Base-by-base conservation (phyloP, 306 rosid genomes). In the Castanopsis chinensis region DNA sequence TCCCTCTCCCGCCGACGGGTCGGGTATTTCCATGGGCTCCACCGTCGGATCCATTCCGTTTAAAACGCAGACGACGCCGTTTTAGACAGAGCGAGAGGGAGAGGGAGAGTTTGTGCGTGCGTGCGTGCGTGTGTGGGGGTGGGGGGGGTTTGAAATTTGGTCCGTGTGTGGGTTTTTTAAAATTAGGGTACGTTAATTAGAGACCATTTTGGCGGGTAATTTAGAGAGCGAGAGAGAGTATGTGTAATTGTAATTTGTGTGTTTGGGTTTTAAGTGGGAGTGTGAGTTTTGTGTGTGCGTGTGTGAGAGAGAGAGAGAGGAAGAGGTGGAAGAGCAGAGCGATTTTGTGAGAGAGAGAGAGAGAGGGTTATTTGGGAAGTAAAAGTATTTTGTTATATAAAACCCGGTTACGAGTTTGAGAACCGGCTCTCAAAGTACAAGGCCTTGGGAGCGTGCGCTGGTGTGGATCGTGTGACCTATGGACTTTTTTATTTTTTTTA, bases 201-300 rank as follows among this genome's bases (percentile, higher is more conserved):
- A 11, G 6, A 52, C 60, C 45, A 70, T 78, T 86, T 86, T 82
- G 89, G 89, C 89, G 89, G 82, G 79, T 80, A 75, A 77, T 37
- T 56, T 19, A 61, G 13, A 52, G 23, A 6, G 69, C 17, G 28
- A 8, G 75, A 45, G 30, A 73, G 67, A 33, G 45, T 12, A 49
- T 49, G 0, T 12, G 53, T 49, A 41, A 41, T 41, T 41, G 73
- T 18, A 53, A 17, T 53, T 7, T 49, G 15, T 45, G 76, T 57
- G n/a, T 53, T 14, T 28, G 56, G 45, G 60, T 70, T 28, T n/a
- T 28, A 27, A 32, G 49, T 30, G 35, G 74, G 28, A 41, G 45
- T 41, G 58, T 56, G 28, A 25, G 57, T 71, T 77, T 54, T 55
- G 43, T n/a, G 19, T 0, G 45, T 37, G 19, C 0, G 45, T 37